A percentile compares a stretch with the other conserved stretches of the same genome.
Conservation (phyloP, 2,329 filamentous ascomycete genomes). For the Tolypocladium tundrense region DNA sequence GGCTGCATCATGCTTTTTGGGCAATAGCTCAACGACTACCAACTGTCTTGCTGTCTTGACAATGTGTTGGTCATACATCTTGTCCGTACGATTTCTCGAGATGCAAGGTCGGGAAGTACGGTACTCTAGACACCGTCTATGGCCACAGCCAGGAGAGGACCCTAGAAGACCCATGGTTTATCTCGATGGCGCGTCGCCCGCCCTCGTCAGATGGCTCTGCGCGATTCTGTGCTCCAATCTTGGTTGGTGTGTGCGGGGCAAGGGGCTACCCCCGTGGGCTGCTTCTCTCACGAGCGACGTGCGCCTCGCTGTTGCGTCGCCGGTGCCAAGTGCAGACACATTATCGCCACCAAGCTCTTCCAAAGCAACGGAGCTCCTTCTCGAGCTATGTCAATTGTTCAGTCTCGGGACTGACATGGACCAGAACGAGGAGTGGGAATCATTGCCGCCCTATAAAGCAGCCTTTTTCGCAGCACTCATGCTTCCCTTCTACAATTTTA, state of each 20-base stretch:
- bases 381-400: conserved; percentile 1
- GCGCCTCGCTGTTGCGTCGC: background rate
- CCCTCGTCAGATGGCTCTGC: too few relatives aligned
- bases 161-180: too few relatives aligned
- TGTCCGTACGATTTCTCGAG: conserved; percentile 1
- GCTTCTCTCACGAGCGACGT: background rate
- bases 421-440: background rate
- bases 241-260: background rate
- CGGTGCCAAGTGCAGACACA: background rate
- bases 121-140: too few relatives aligned
- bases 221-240: too few relatives aligned
- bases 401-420: background rate
- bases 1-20: too few relatives aligned
- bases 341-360: background rate
- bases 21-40: too few relatives aligned
- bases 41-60: background rate
- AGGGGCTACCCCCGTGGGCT: background rate
- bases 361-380: background rate
- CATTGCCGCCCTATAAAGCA: background rate
- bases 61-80: conserved; percentile 2
- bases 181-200: too few relatives aligned
- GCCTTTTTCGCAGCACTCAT: conserved; percentile 1
- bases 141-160: too few relatives aligned
- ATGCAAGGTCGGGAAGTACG: background rate
- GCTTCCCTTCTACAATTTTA: background rate